Percentiles rank a stretch among this genome's conserved stretches.
Evolutionary conservation across 805 yeast genomes (phyloP).

Genomic region (Ogataea henricii): DNA sequence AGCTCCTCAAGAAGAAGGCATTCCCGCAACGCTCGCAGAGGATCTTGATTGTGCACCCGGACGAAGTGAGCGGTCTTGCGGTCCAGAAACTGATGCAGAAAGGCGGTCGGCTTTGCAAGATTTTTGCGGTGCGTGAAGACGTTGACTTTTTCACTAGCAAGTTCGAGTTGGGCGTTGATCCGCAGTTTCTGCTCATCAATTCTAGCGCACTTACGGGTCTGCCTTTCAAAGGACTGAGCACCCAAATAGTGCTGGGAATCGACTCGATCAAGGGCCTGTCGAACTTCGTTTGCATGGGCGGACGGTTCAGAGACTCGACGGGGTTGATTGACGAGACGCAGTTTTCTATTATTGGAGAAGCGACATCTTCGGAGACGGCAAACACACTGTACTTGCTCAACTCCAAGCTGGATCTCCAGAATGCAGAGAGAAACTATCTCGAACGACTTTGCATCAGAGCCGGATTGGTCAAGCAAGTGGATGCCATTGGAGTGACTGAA

Average conservation of each 20-base stretch:
- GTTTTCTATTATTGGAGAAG: constrained; percentile 20
- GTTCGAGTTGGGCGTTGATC: background rate
- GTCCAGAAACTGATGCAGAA: constrained; percentile 17
- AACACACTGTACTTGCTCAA: constrained; percentile 22
- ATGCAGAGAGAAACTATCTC: constrained; percentile 34
- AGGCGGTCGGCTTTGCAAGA: constrained; percentile 12
- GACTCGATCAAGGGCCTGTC: constrained; percentile 31
- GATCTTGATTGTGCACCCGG: constrained; percentile 31
- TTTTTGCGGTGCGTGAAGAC: constrained; percentile 20
- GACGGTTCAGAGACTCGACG: constrained; percentile 27
- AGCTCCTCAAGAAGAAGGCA: constrained; percentile 20
- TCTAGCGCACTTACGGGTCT: constrained; percentile 30
- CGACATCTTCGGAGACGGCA: background rate
- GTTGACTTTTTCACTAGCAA: constrained; percentile 15
- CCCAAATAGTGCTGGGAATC: constrained; percentile 34
- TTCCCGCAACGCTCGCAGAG: constrained; percentile 11
- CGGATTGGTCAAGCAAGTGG: constrained; percentile 29
- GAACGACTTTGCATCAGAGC: constrained; percentile 32
- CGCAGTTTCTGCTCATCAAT: constrained; percentile 28
- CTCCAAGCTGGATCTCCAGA: constrained; percentile 27
- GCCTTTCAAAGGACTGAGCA: constrained; percentile 28
- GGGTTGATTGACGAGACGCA: constrained; percentile 23
- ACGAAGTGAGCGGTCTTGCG: constrained; percentile 24
- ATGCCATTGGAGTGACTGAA: constrained; percentile 26
- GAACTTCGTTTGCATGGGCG: constrained; percentile 27